Conservation (phyloP, 2,329 filamentous ascomycete genomes). For the Claviceps africana region DNA sequence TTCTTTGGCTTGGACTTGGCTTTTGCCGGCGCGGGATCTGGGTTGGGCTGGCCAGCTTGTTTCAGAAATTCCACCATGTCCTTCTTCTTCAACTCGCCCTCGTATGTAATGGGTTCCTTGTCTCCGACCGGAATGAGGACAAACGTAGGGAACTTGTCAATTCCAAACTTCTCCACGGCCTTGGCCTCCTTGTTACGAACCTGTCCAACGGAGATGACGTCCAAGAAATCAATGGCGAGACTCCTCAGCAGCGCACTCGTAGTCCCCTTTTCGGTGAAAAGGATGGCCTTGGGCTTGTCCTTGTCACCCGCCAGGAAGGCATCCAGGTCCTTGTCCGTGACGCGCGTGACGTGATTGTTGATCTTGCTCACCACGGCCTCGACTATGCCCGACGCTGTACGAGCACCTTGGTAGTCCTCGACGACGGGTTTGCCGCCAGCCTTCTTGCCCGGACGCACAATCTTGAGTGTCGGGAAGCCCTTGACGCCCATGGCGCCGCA, state of each 20-base stretch:
- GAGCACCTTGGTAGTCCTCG: constrained; percentile 79
- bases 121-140: constrained; percentile 62
- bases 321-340: constrained; percentile 68
- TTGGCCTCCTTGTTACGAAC: constrained; percentile 66
- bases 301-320: constrained; percentile 55
- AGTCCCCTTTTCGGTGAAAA: constrained; percentile 88
- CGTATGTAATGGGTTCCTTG: constrained; percentile 56
- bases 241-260: constrained; percentile 72
- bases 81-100: constrained; percentile 75
- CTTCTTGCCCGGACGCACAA: constrained; percentile 74
- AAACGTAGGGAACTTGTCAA: constrained; percentile 67
- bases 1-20: constrained; percentile 26
- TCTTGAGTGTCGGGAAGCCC: constrained; percentile 94
- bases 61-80: constrained; percentile 71
- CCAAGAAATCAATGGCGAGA: constrained; percentile 82
- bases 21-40: constrained; percentile 42
- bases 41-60: constrained; percentile 65
- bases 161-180: constrained; percentile 57
- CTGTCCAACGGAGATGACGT: constrained; percentile 65
- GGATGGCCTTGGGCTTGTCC: constrained; percentile 59
- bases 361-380: constrained; percentile 78
- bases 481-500: constrained; percentile 77
- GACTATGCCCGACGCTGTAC: constrained; percentile 75
- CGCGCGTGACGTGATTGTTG: constrained; percentile 73
- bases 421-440: constrained; percentile 58